Evolutionary conservation across 1,284 basidiomycete genomes (phyloP).

Genomic region (Melampsora larici-populina): DNA sequence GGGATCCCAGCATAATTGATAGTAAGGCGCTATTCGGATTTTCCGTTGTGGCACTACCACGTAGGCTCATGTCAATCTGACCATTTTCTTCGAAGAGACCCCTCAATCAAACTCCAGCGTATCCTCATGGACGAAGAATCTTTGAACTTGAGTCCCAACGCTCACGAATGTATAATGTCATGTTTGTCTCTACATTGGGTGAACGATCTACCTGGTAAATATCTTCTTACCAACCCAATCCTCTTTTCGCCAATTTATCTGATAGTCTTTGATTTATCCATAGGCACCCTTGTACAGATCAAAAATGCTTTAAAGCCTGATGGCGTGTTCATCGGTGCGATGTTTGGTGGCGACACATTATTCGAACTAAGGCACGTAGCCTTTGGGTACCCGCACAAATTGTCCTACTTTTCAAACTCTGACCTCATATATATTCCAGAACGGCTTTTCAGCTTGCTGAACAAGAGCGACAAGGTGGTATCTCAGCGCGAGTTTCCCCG

Average conservation of each 20-base stretch:
- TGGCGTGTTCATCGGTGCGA: constrained; percentile 88
- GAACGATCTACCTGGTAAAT: constrained; percentile 85
- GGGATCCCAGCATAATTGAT: constrained; percentile 34
- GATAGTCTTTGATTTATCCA: constrained; percentile 8
- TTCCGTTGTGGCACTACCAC: neutral
- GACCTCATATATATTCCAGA: constrained; percentile 51
- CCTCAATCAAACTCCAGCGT: constrained; percentile 67
- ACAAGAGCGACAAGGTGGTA: constrained; percentile 87
- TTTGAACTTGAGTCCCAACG: constrained; percentile 61
- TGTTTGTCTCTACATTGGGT: constrained; percentile 94
- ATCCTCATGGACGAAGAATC: constrained; percentile 74
- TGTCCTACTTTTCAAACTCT: no score
- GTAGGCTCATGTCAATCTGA: neutral
- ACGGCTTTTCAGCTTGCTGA: constrained; percentile 90
- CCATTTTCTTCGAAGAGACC: constrained; percentile 36
- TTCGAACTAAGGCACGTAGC: constrained; percentile 75
- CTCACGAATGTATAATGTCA: constrained; percentile 87
- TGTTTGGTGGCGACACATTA: constrained; percentile 92
- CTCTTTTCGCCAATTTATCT: neutral
- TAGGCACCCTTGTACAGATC: constrained; percentile 85
- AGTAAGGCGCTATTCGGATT: neutral
- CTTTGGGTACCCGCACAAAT: neutral
- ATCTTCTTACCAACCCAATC: neutral
- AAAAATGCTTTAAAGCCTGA: constrained; percentile 81
- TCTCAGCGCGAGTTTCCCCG: constrained; percentile 89